A percentile compares a stretch with the other conserved stretches of the same genome.
Evolutionary conservation across 73 alveolate genomes (phyloP).

Genomic region (Paramecium primaurelia): DNA sequence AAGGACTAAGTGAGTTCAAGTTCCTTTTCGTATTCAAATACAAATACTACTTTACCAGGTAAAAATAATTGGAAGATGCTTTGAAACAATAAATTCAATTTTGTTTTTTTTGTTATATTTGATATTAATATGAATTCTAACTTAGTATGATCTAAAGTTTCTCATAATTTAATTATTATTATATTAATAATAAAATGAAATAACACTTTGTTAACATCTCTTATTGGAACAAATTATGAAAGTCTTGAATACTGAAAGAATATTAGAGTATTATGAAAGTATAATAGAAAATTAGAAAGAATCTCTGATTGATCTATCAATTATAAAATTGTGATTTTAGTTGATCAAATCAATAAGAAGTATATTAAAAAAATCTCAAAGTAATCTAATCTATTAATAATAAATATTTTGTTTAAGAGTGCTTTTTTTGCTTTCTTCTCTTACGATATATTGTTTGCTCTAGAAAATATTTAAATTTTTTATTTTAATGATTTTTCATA

Average conservation of each 20-base stretch:
- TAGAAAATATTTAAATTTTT: neutral
- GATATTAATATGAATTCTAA: neutral
- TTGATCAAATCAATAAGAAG: neutral
- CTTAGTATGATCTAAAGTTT: neutral
- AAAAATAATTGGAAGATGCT: conserved; percentile 31
- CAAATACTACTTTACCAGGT: neutral
- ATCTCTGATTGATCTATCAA: neutral
- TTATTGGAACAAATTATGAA: neutral
- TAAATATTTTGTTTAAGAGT: neutral
- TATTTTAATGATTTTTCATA: neutral
- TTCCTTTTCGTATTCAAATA: neutral
- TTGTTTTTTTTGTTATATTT: neutral
- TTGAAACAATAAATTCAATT: neutral
- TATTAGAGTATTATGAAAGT: neutral
- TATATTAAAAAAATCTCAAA: neutral
- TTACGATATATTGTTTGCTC: neutral
- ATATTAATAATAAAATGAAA: neutral
- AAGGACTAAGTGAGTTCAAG: conserved; percentile 2
- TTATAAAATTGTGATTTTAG: neutral
- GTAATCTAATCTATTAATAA: neutral
- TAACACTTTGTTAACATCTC: neutral
- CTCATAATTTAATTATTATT: neutral
- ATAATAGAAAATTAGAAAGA: neutral
- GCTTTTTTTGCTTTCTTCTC: neutral
- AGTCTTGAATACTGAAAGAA: neutral